Conservation (phyloP, 2,329 filamentous ascomycete genomes). For the Metarhizium brunneum region DNA sequence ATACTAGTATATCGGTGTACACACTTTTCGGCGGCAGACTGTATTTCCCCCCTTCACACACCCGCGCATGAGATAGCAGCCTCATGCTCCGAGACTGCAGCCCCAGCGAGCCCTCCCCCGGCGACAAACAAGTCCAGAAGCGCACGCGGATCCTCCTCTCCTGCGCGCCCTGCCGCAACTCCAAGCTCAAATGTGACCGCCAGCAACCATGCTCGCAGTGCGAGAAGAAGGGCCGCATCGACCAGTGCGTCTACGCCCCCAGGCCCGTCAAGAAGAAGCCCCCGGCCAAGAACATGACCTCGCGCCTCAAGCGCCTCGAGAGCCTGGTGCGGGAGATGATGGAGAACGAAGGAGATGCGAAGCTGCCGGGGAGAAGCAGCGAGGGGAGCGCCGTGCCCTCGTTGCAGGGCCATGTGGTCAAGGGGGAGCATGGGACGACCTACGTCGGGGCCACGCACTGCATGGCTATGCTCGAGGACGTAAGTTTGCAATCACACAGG, state of each 20-base stretch:
- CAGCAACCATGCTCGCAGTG: slow-evolving; percentile 28
- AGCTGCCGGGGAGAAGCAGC: too few relatives aligned
- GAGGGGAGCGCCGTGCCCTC: too few relatives aligned
- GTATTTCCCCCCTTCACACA: too few relatives aligned
- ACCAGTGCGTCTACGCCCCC: slow-evolving; percentile 40
- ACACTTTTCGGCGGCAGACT: too few relatives aligned
- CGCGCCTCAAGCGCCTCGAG: too few relatives aligned
- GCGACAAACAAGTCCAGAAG: slow-evolving; percentile 20
- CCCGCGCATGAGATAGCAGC: too few relatives aligned
- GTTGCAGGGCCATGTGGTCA: too few relatives aligned
- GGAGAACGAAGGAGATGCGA: too few relatives aligned
- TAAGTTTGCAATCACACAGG: slow-evolving; percentile 21
- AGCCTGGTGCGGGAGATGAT: too few relatives aligned
- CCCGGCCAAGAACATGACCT: slow-evolving; percentile 36
- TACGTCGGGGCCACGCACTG: slow-evolving; percentile 18
- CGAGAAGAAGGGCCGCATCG: slow-evolving; percentile 35
- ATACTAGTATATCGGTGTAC: too few relatives aligned
- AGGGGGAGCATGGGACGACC: too few relatives aligned
- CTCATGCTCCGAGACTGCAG: slow-evolving; percentile 9
- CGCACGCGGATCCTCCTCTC: slow-evolving; percentile 41
- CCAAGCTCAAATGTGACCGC: too few relatives aligned
- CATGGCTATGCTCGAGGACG: slow-evolving; percentile 51
- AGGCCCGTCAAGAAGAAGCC: slow-evolving; percentile 30
- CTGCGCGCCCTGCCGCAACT: slow-evolving; percentile 41
- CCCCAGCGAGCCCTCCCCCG: slow-evolving; percentile 11